Evolutionary conservation across 1,284 basidiomycete species (phyloP), one percentile per base, ranked within the genome.

Genomic region (Pseudozyma thailandica): DNA sequence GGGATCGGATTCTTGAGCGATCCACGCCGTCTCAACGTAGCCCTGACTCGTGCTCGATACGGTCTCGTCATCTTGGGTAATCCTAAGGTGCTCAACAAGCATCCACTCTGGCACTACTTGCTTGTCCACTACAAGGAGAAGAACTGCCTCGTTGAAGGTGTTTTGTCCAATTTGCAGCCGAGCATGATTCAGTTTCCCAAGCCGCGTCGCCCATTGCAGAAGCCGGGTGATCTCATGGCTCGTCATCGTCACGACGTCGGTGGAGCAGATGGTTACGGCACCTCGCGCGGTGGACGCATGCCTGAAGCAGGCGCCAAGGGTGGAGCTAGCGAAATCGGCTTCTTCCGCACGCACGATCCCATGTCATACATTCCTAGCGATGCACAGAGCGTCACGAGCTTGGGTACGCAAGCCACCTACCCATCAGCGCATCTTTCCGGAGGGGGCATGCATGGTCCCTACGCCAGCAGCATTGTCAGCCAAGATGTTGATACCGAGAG

Each of bases 1-100:
- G 96, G 96, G 27, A 99, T 99, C 70, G 96, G 96, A 57, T 99
- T 99, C 88, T 87, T 99, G 86, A 97, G 95, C 80, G 96, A 99
- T 83, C 96, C 96, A 4, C 87, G 96, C 66, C 90, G 96, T 73
- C 85, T 99, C 79, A 98, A 99, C 78, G 96, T 99, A 41, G 96
- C 96, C 27, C 87, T 98, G 38, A 98, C 96, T 0, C 89, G 96
- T 74, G 96, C 96, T 49, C 97, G 97, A 84, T 98, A 97, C 82
- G 96, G 96, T 10, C 90, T 96, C 3, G 95, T 99, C 55, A 96
- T 99, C 76, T 87, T 98, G 20, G 96, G 96, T 15, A 99, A 99
- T 82, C 95, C 96, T 4, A 98, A 98, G 84, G 94, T 98, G 53
- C 87, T 99, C 48, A 96, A 93, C 90, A 98, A 98, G 89, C 71